Evolutionary conservation across 345 rosid species (phyloP).

Genomic region (Salix purpurea): DNA sequence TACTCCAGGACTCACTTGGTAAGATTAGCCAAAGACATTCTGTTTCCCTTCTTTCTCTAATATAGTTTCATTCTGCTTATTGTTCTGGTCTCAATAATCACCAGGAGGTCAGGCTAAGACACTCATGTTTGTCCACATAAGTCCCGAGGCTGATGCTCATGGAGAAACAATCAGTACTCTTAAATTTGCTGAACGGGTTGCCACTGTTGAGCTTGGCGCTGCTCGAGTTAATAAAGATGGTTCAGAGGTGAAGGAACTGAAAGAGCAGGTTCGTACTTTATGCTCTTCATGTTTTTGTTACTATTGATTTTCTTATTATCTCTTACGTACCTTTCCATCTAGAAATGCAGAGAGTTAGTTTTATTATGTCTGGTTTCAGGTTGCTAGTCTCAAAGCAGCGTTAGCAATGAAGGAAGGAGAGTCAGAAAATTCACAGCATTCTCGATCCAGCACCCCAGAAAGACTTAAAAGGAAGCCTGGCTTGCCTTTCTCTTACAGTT

Average conservation of each 20-base stretch:
- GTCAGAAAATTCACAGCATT: slow-evolving; percentile 14
- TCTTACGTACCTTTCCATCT: neutral
- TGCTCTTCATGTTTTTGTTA: neutral
- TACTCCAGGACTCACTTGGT: slow-evolving; percentile 37
- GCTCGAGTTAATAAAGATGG: slow-evolving; percentile 33
- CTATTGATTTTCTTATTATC: neutral
- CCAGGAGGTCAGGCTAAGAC: slow-evolving; percentile 36
- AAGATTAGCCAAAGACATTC: neutral
- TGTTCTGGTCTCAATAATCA: neutral
- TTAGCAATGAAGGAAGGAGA: slow-evolving; percentile 28
- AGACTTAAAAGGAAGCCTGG: slow-evolving; percentile 9
- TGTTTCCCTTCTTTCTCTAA: neutral
- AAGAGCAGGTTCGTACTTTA: slow-evolving; percentile 27
- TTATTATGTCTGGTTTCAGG: slow-evolving; percentile 10
- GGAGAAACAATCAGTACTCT: slow-evolving; percentile 35
- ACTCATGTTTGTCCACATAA: slow-evolving; percentile 36
- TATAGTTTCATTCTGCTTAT: neutral
- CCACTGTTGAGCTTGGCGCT: slow-evolving; percentile 36
- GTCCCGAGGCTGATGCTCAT: slow-evolving; percentile 30
- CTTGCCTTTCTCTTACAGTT: slow-evolving; percentile 13
- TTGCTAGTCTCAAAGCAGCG: slow-evolving; percentile 30
- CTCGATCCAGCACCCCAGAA: slow-evolving; percentile 33
- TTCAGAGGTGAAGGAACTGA: slow-evolving; percentile 29
- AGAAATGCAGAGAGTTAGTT: neutral
- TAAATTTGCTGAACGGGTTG: slow-evolving; percentile 36